Percentiles rank a stretch among this genome's conserved stretches.
Evolutionary conservation across 2,329 filamentous ascomycete genomes (phyloP).

Genomic region (Claviceps arundinis): DNA sequence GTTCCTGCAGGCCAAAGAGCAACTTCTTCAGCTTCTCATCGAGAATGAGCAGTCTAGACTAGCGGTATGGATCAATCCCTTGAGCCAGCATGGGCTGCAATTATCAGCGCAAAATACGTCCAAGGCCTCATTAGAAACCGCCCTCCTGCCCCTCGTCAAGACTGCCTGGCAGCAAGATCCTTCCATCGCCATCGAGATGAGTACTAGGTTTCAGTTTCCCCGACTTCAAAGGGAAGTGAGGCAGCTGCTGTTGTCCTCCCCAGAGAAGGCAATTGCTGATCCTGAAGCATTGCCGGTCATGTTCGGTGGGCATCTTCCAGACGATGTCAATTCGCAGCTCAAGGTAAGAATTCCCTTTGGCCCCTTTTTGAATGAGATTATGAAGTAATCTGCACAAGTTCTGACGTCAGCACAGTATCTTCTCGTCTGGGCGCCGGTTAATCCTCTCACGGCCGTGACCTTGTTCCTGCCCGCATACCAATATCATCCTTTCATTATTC

Average conservation of each 20-base stretch:
- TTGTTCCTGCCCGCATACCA: slow-evolving; percentile 86
- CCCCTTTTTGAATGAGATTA: neutral
- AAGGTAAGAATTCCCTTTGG: slow-evolving; percentile 43
- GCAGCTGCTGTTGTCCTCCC: slow-evolving; percentile 66
- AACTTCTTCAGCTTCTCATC: slow-evolving; percentile 66
- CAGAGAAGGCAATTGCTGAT: slow-evolving; percentile 68
- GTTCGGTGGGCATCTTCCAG: slow-evolving; percentile 61
- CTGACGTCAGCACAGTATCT: slow-evolving; percentile 48
- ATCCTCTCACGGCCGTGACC: slow-evolving; percentile 83
- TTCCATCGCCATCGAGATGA: slow-evolving; percentile 75
- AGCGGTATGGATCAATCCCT: slow-evolving; percentile 77
- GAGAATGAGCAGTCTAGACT: slow-evolving; percentile 76
- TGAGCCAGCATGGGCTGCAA: slow-evolving; percentile 41
- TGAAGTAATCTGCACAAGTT: neutral
- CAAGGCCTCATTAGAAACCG: slow-evolving; percentile 28
- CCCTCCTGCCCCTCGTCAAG: slow-evolving; percentile 51
- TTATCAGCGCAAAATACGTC: slow-evolving; percentile 26
- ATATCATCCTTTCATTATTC: slow-evolving; percentile 84
- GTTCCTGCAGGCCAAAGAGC: slow-evolving; percentile 64
- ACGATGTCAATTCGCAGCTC: slow-evolving; percentile 65
- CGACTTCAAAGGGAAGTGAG: slow-evolving; percentile 65
- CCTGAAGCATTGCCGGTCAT: slow-evolving; percentile 74
- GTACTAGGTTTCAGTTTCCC: slow-evolving; percentile 62
- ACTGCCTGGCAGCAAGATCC: slow-evolving; percentile 83
- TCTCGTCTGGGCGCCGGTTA: slow-evolving; percentile 83